Conservation (phyloP, 768 basidiomycete genomes). For the Lyophyllum shimeji region DNA sequence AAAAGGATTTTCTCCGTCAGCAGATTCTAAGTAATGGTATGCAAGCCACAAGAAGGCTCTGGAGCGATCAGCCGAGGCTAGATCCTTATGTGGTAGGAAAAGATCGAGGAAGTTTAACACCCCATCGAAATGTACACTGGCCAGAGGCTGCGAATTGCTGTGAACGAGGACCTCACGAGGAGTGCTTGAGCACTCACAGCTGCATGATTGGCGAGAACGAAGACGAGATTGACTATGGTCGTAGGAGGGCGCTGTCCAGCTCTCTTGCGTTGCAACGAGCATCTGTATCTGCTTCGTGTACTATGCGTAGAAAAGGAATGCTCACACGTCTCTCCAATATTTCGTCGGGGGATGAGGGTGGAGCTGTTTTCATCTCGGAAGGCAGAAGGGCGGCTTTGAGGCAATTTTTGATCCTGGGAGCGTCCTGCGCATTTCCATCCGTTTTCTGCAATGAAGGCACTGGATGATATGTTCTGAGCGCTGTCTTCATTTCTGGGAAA, state of each 20-base stretch:
- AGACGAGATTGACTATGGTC: slow-evolving; percentile 83
- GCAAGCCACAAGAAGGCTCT: slow-evolving; percentile 82
- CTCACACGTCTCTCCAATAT: slow-evolving; percentile 68
- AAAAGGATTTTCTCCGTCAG: slow-evolving; percentile 69
- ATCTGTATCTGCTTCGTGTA: slow-evolving; percentile 7
- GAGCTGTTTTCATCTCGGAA: slow-evolving; percentile 60
- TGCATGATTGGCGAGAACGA: slow-evolving; percentile 78
- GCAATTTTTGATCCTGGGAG: slow-evolving; percentile 89
- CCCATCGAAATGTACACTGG: slow-evolving; percentile 71
- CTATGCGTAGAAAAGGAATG: slow-evolving; percentile 9
- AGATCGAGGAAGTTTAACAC: slow-evolving; percentile 78
- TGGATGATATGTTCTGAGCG: slow-evolving; percentile 85
- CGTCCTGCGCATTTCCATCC: slow-evolving; percentile 85
- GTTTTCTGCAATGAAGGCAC: slow-evolving; percentile 90
- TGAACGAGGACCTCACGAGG: slow-evolving; percentile 5
- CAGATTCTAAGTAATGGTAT: slow-evolving; percentile 77
- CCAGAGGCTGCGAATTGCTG: slow-evolving; percentile 45
- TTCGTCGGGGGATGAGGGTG: slow-evolving; percentile 75
- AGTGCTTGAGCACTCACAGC: slow-evolving; percentile 46
- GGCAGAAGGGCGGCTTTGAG: slow-evolving; percentile 79
- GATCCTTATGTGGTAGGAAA: slow-evolving; percentile 69
- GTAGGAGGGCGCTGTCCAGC: slow-evolving; percentile 72
- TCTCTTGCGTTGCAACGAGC: slow-evolving; percentile 36
- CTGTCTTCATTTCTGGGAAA: slow-evolving; percentile 93
- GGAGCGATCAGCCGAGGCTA: slow-evolving; percentile 74